phyloP scores from a whole-genome alignment of 1,139 yeast species.

The Geotrichum histeridarum region DNA sequence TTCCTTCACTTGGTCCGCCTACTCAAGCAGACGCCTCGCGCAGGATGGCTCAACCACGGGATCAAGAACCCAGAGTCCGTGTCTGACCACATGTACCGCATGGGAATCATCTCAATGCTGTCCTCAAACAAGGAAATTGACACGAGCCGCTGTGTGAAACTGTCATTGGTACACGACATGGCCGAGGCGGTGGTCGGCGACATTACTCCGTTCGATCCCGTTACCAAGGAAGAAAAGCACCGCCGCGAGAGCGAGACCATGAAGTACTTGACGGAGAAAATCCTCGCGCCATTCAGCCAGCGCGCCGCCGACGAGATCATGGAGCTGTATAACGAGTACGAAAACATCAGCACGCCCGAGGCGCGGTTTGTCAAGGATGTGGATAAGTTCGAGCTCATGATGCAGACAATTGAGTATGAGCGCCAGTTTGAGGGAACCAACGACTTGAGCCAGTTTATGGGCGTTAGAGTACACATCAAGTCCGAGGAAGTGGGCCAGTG shows the following conservation, averaged over 20 bases:
- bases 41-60: slow-evolving; percentile 88
- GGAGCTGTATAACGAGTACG: slow-evolving; percentile 86
- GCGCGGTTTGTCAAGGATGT: slow-evolving; percentile 90
- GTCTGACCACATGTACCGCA: slow-evolving; percentile 94
- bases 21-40: slow-evolving; percentile 75
- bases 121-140: slow-evolving; percentile 50
- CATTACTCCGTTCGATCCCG: slow-evolving; percentile 78
- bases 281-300: slow-evolving; percentile 61
- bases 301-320: slow-evolving; percentile 60
- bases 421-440: slow-evolving; percentile 50
- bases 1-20: slow-evolving; percentile 73
- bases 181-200: slow-evolving; percentile 95
- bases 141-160: slow-evolving; percentile 64
- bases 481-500: slow-evolving; percentile 67
- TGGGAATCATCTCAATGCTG: slow-evolving; percentile 79
- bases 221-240: slow-evolving; percentile 69
- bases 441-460: slow-evolving; percentile 63
- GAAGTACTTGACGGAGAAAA: slow-evolving; percentile 49
- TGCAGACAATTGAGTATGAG: slow-evolving; percentile 90
- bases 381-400: slow-evolving; percentile 87
- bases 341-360: slow-evolving; percentile 71
- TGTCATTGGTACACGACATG: slow-evolving; percentile 86
- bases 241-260: slow-evolving; percentile 75
- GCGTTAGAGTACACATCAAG: slow-evolving; percentile 58
- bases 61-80: slow-evolving; percentile 69